Conservation (phyloP, 345 rosid species). For the Bruguiera gymnorhiza region DNA sequence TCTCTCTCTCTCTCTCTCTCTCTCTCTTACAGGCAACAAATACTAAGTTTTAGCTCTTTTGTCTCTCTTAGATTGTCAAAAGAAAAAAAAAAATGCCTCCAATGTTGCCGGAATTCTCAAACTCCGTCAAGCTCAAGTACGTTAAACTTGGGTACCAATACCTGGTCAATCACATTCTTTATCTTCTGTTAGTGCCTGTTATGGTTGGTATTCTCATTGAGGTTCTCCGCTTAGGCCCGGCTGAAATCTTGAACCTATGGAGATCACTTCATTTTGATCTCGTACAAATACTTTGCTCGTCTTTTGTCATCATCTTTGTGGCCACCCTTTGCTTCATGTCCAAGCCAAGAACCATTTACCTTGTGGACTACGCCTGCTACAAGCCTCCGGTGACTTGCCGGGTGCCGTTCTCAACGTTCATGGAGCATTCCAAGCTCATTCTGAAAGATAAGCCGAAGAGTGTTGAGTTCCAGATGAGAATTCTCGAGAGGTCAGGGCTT, state of each 20-base stretch:
- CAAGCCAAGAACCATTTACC: slow-evolving; percentile 35
- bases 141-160: slow-evolving; percentile 29
- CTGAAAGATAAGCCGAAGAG: slow-evolving; percentile 42
- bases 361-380: slow-evolving; percentile 59
- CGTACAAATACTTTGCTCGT: slow-evolving; percentile 20
- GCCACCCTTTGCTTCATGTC: slow-evolving; percentile 29
- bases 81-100: slow-evolving; percentile 16
- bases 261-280: slow-evolving; percentile 25
- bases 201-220: slow-evolving; percentile 16
- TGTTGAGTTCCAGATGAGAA: slow-evolving; percentile 46
- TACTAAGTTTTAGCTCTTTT: no score
- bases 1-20: not conserved
- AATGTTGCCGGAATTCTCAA: slow-evolving; percentile 26
- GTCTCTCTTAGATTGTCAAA: no score
- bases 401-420: slow-evolving; percentile 43
- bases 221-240: slow-evolving; percentile 22
- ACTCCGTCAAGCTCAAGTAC: slow-evolving; percentile 25
- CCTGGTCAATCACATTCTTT: slow-evolving; percentile 31
- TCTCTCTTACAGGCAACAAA: no score
- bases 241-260: slow-evolving; percentile 20
- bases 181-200: slow-evolving; percentile 20
- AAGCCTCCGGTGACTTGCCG: slow-evolving; percentile 47
- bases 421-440: slow-evolving; percentile 44
- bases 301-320: slow-evolving; percentile 16
- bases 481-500: slow-evolving; percentile 51